phyloP scores from a whole-genome alignment of 495 filamentous ascomycete species.

The Pyrenula aspistea region DNA sequence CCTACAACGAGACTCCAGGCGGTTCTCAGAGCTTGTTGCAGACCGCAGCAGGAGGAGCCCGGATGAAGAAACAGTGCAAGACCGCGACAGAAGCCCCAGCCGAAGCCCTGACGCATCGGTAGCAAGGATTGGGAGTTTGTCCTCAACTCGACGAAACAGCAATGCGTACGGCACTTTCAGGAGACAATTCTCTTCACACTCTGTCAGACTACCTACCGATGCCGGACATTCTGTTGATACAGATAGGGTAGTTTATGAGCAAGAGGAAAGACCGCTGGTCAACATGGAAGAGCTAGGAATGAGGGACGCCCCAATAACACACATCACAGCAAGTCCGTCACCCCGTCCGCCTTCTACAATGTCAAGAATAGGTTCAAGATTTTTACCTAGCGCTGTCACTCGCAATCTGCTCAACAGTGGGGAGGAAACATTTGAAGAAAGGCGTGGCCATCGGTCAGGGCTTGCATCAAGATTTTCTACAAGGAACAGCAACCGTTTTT shows the following conservation, averaged over 20 bases:
- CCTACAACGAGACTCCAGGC: constrained; percentile 8
- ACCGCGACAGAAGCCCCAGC: not conserved
- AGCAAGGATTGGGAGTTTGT: not conserved
- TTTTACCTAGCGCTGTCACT: constrained; percentile 36
- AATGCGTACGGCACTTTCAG: constrained; percentile 13
- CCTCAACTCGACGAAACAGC: not conserved
- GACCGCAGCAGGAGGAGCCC: constrained; percentile 1
- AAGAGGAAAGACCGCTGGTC: constrained; percentile 11
- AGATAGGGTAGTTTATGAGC: constrained; percentile 14
- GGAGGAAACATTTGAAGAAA: constrained; percentile 36
- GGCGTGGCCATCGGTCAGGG: constrained; percentile 36
- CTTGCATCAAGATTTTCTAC: constrained; percentile 12
- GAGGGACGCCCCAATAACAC: constrained; percentile 13
- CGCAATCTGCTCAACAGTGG: constrained; percentile 30
- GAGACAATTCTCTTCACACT: constrained; percentile 15
- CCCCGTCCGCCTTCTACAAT: constrained; percentile 38
- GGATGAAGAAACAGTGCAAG: not conserved
- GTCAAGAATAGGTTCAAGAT: constrained; percentile 36
- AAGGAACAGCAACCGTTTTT: not conserved
- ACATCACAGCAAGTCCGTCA: constrained; percentile 18
- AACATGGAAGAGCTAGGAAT: constrained; percentile 12
- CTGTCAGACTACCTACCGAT: constrained; percentile 4
- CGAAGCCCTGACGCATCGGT: not conserved
- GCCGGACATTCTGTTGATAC: constrained; percentile 2
- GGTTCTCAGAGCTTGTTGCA: constrained; percentile 8